Base-by-base conservation (phyloP, 2,329 filamentous ascomycete species). In the Fusarium pseudograminearum region DNA sequence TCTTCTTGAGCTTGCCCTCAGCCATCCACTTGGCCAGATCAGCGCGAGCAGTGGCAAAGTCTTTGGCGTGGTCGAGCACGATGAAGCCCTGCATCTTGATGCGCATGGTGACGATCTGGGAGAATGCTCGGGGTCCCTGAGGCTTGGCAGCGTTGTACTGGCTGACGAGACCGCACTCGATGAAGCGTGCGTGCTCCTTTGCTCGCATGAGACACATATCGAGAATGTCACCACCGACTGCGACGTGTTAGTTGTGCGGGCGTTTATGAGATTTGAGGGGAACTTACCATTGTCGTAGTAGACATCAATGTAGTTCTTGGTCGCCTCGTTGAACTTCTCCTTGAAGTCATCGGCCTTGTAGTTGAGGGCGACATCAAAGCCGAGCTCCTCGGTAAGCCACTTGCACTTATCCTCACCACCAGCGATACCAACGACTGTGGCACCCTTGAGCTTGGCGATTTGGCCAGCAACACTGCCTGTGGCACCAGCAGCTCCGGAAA, bases 401-500 rank as follows among this genome's bases (percentile, higher is more conserved):
- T 82, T 79, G 71, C 88, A 91, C 81, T 93, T 93, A 38, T 90
- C 88, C 36, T 88, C 84, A 56, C 84, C 86, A 1, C 91, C 91
- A 1, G 89, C 89, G 65, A 93, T 83, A 9, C 90, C 91, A 24
- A 91, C 78, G 15, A 93, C 87, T 4, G 83, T 72, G 48, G 81
- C 80, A 15, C 90, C 92, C 78, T 89, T 88, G 55, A 93, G 80
- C 82, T 93, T 93, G 20, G 91, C 91, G 70, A 94, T 93, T 80
- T 95, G 92, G 1, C 91, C 91, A 0, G 88, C 92, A 2, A 94
- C 87, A 74, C 87, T 91, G 2, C 92, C 92, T 0, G 92, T 94
- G 0, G 92, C 92, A 4, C 92, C 92, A 0, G 92, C 92, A 3
- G 92, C 92, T 9, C 91, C 92, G 11, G 89, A 91, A 0, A 95